Conservation (phyloP, 495 filamentous ascomycete genomes). For the Aspergillus asperescens region DNA sequence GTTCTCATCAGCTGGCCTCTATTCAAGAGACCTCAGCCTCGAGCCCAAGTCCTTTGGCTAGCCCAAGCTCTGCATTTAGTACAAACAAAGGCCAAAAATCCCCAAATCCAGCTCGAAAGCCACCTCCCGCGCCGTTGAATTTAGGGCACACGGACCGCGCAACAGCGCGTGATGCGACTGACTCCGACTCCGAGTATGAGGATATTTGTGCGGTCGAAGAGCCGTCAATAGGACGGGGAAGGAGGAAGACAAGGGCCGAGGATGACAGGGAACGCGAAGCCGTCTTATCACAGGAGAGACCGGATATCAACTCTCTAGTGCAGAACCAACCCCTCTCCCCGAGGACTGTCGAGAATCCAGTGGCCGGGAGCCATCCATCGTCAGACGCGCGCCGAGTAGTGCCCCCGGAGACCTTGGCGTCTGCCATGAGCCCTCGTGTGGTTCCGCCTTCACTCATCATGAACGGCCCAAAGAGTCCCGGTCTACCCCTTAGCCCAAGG, state of each 20-base stretch:
- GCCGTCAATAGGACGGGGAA: constrained; percentile 60
- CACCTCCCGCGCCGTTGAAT: constrained; percentile 79
- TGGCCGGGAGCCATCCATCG: constrained; percentile 2
- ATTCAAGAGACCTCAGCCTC: constrained; percentile 16
- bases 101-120: constrained; percentile 63
- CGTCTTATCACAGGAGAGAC: constrained; percentile 53
- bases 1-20: constrained; percentile 11
- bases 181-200: constrained; percentile 81
- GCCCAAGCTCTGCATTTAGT: constrained; percentile 16
- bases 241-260: constrained; percentile 80
- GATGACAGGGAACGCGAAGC: constrained; percentile 77
- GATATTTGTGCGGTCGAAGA: constrained; percentile 66
- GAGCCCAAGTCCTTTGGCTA: constrained; percentile 18
- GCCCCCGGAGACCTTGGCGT: constrained; percentile 32
- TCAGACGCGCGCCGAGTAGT: constrained; percentile 22
- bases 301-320: not conserved
- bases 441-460: constrained; percentile 24
- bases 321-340: not conserved
- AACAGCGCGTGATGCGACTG: constrained; percentile 46
- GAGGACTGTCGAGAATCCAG: not conserved
- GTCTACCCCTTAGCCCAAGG: constrained; percentile 81
- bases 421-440: constrained; percentile 32
- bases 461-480: constrained; percentile 71
- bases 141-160: constrained; percentile 45
- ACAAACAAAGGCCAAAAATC: constrained; percentile 22